Percentiles rank a stretch among this genome's conserved stretches.
Evolutionary conservation across 169 alveolate species (phyloP).

Genomic region (Eimeria falciformis): DNA sequence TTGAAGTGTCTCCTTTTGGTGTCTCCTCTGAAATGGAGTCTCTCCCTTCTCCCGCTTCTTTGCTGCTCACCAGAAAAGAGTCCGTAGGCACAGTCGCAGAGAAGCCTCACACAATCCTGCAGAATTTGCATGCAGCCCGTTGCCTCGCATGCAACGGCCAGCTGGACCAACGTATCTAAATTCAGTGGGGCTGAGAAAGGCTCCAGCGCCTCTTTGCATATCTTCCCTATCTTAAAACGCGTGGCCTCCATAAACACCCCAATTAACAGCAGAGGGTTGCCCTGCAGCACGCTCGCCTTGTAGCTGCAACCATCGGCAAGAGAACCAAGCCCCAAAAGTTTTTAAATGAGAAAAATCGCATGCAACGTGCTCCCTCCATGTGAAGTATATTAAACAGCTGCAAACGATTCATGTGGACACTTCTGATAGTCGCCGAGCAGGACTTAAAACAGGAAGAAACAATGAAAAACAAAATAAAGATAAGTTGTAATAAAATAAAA

Average conservation of each 20-base stretch:
- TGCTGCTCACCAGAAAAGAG: constrained; percentile 48
- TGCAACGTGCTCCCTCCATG: no score
- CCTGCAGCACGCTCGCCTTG: background rate
- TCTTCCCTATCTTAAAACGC: constrained; percentile 5
- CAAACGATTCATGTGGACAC: no score
- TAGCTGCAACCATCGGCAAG: background rate
- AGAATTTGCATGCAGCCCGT: background rate
- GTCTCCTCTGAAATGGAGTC: background rate
- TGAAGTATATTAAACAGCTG: no score
- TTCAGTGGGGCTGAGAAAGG: constrained; percentile 26
- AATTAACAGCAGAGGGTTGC: constrained; percentile 46
- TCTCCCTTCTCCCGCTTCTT: background rate
- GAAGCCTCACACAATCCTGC: constrained; percentile 16
- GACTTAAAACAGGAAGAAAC: no score
- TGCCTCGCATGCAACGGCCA: constrained; percentile 48
- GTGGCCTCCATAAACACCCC: constrained; percentile 58
- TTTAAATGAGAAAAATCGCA: no score
- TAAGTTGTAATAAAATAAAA: no score
- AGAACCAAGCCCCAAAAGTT: background rate
- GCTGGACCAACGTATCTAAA: background rate
- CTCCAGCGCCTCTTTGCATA: constrained; percentile 7
- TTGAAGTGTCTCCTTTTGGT: background rate
- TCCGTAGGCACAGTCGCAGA: constrained; percentile 61
- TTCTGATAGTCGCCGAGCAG: no score
- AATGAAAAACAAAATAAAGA: no score